Percentiles rank a stretch among this genome's conserved stretches.
These are phyloP conservation scores for Chrysochromulina tobinii DNA, from an alignment of 78 protist species.

Conservation along the genomic window DNA sequence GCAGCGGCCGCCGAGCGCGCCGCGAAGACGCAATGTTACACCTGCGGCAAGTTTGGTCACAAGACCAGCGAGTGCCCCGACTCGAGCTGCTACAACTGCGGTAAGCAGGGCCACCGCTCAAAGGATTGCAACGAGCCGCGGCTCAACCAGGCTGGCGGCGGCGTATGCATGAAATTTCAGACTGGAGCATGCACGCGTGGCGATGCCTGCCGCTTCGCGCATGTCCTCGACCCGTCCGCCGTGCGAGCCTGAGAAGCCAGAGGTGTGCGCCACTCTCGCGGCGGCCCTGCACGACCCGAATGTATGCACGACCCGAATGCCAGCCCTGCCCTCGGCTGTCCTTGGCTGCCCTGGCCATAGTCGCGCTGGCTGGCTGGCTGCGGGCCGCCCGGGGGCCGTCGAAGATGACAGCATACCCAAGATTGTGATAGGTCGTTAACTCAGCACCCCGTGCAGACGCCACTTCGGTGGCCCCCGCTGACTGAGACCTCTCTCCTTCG, in stretches of 20 bases:
- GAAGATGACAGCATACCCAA: not conserved
- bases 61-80: not conserved
- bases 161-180: not conserved
- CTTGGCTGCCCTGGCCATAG: too few species aligned
- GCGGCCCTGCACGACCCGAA: not conserved
- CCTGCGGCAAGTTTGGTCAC: not conserved
- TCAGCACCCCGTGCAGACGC: not conserved
- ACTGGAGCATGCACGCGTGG: not conserved
- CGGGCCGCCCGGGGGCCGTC: not conserved
- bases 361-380: not conserved
- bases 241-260: not conserved
- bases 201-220: not conserved
- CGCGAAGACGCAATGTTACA: not conserved
- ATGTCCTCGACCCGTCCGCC: not conserved
- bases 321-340: too few species aligned
- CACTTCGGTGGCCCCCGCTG: constrained; percentile 12
- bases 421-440: not conserved
- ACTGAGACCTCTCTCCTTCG: not conserved
- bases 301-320: too few species aligned
- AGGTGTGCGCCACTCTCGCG: not conserved
- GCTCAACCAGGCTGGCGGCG: not conserved
- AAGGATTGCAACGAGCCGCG: not conserved
- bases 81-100: not conserved
- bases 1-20: not conserved
- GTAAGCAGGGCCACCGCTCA: not conserved